phyloP scores from a whole-genome alignment of 495 filamentous ascomycete genomes.

The Lasiosphaeria ovina region DNA sequence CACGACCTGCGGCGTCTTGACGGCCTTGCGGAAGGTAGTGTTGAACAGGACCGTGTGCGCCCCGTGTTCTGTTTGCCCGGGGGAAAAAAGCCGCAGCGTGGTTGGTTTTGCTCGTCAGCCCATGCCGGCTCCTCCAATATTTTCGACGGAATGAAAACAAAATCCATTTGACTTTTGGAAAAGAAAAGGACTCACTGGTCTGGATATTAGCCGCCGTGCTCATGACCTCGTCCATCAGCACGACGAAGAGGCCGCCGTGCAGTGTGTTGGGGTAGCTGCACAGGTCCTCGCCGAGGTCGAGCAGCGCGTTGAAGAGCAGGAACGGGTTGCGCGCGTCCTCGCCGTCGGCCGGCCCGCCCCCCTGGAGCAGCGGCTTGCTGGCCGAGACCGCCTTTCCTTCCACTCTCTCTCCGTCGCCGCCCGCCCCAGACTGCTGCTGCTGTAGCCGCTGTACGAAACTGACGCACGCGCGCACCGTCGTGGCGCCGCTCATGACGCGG shows the following conservation, averaged over 20 bases:
- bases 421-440: not conserved
- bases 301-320: constrained; percentile 24
- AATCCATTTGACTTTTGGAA: not conserved
- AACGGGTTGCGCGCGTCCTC: constrained; percentile 23
- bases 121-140: too few relatives aligned
- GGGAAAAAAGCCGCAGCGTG: too few relatives aligned
- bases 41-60: constrained; percentile 24
- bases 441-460: constrained; percentile 16
- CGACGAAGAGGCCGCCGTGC: constrained; percentile 23
- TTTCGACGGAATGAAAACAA: not conserved
- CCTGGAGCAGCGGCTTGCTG: constrained; percentile 14
- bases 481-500: constrained; percentile 13
- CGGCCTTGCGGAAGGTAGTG: constrained; percentile 16
- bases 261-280: constrained; percentile 15
- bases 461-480: constrained; percentile 24
- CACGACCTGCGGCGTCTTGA: constrained; percentile 20
- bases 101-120: too few relatives aligned
- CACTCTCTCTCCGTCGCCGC: not conserved
- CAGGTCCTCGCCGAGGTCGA: constrained; percentile 28
- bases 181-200: not conserved
- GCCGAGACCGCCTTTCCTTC: constrained; percentile 3
- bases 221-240: constrained; percentile 29
- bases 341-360: constrained; percentile 19
- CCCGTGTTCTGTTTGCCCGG: constrained; percentile 7
- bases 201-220: constrained; percentile 22